phyloP scores from a whole-genome alignment of 1,284 basidiomycete genomes.

The Singerocomus inundabilis region DNA sequence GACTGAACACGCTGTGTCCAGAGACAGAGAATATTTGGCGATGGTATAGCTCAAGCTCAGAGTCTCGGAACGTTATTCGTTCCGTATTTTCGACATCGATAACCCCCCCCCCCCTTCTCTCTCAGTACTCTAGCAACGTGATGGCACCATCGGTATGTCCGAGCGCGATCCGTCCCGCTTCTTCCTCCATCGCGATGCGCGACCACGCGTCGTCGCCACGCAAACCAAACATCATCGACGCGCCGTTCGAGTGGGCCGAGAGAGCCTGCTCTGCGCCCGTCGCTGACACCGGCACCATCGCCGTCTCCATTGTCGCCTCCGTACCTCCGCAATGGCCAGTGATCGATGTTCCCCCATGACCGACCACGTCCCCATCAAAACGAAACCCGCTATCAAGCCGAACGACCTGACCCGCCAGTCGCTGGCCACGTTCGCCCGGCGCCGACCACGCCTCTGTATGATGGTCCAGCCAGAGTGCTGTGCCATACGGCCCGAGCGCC shows the following conservation, averaged over 20 bases:
- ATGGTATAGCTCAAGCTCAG: too few relatives aligned
- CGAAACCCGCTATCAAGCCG: too few relatives aligned
- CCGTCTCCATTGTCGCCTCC: too few relatives aligned
- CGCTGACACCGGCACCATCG: too few relatives aligned
- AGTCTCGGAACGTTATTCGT: too few relatives aligned
- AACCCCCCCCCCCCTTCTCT: too few relatives aligned
- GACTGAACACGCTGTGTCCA: too few relatives aligned
- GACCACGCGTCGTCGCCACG: slow-evolving; percentile 51
- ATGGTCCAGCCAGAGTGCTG: slow-evolving; percentile 62
- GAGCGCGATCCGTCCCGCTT: slow-evolving; percentile 56
- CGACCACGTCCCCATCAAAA: too few relatives aligned
- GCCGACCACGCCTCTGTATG: slow-evolving; percentile 50
- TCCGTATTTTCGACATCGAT: neutral
- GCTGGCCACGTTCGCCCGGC: slow-evolving; percentile 52
- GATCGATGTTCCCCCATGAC: too few relatives aligned
- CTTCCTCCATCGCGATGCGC: slow-evolving; percentile 54
- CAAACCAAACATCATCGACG: slow-evolving; percentile 45
- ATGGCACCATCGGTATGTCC: slow-evolving; percentile 51
- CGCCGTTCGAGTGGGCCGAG: neutral
- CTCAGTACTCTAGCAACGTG: slow-evolving; percentile 46
- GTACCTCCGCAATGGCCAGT: too few relatives aligned
- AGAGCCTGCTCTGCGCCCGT: neutral
- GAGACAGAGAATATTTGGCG: too few relatives aligned
- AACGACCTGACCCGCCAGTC: slow-evolving; percentile 48
- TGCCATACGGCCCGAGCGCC: slow-evolving; percentile 56